Evolutionary conservation across 208 protist genomes (phyloP).

Genomic region (Trypanosoma theileri): DNA sequence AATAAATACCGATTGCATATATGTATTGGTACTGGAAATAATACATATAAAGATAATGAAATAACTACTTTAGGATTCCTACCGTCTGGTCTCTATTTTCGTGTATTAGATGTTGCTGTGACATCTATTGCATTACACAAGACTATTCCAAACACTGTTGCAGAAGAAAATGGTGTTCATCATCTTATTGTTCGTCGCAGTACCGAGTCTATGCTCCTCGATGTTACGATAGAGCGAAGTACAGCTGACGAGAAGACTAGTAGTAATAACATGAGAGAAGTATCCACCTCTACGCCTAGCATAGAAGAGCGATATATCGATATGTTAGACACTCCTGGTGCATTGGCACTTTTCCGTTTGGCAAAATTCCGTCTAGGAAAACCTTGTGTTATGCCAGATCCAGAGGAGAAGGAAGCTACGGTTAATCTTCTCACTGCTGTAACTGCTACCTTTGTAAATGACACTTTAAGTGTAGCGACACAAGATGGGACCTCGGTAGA

Average conservation of each 20-base stretch:
- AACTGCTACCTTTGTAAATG: slow-evolving; percentile 17
- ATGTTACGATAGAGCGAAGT: slow-evolving; percentile 29
- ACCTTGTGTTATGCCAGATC: slow-evolving; percentile 19
- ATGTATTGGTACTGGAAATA: slow-evolving; percentile 23
- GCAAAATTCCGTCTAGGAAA: slow-evolving; percentile 46
- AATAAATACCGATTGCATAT: slow-evolving; percentile 37
- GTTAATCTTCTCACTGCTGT: slow-evolving; percentile 22
- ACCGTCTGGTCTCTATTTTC: slow-evolving; percentile 52
- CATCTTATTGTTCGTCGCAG: slow-evolving; percentile 58
- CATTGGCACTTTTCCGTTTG: slow-evolving; percentile 52
- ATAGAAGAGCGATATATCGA: slow-evolving; percentile 40
- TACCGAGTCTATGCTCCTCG: slow-evolving; percentile 45
- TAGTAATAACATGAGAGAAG: background rate
- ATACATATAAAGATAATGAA: slow-evolving; percentile 7
- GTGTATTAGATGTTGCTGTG: slow-evolving; percentile 52
- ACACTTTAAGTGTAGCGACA: slow-evolving; percentile 1
- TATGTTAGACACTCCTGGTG: slow-evolving; percentile 38
- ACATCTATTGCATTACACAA: slow-evolving; percentile 43
- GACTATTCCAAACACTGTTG: slow-evolving; percentile 30
- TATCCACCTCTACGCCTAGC: slow-evolving; percentile 2
- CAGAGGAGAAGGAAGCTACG: slow-evolving; percentile 7
- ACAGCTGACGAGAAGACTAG: background rate
- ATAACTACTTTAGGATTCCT: slow-evolving; percentile 23
- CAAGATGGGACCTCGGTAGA: slow-evolving; percentile 11
- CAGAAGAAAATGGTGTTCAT: slow-evolving; percentile 34